Evolutionary conservation across 2,329 filamentous ascomycete genomes (phyloP).

Genomic region (Dendryphion nanum): DNA sequence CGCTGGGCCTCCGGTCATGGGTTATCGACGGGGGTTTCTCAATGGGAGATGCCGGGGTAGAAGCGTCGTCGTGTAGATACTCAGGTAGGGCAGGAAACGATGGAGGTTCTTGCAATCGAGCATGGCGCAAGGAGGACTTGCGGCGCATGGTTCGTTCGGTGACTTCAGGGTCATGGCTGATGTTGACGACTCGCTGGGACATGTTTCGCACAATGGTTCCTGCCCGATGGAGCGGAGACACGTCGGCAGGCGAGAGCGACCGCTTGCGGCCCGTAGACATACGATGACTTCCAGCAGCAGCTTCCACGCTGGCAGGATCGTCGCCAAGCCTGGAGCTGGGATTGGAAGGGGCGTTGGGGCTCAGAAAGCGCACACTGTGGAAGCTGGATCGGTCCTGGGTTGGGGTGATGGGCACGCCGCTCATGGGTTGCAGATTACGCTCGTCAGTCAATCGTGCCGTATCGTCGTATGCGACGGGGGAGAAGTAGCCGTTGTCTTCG

Average conservation of each 20-base stretch:
- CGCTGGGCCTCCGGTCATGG: slow-evolving; percentile 28
- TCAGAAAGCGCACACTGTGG: slow-evolving; percentile 55
- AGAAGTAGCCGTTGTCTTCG: slow-evolving; percentile 55
- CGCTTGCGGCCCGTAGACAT: slow-evolving; percentile 46
- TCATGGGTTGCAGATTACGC: slow-evolving; percentile 57
- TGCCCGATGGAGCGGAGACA: slow-evolving; percentile 49
- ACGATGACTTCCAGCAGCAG: slow-evolving; percentile 28
- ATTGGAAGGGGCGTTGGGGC: slow-evolving; percentile 39
- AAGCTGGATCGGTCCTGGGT: slow-evolving; percentile 51
- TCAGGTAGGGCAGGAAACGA: slow-evolving; percentile 53
- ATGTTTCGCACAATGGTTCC: slow-evolving; percentile 63
- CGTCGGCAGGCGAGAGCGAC: slow-evolving; percentile 46
- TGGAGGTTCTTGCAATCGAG: slow-evolving; percentile 53
- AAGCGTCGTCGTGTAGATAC: slow-evolving; percentile 45
- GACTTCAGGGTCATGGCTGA: slow-evolving; percentile 87
- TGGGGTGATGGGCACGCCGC: slow-evolving; percentile 45
- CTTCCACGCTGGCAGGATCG: slow-evolving; percentile 60
- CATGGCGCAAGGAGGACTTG: slow-evolving; percentile 57
- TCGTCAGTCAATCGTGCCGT: slow-evolving; percentile 59
- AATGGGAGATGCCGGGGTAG: slow-evolving; percentile 29
- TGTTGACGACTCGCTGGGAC: slow-evolving; percentile 96
- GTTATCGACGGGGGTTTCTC: slow-evolving; percentile 41
- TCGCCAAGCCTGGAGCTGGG: slow-evolving; percentile 57
- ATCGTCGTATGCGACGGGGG: slow-evolving; percentile 52
- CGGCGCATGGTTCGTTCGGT: slow-evolving; percentile 70